Conservation (phyloP, 345 rosid species). For the Garcia nutans region DNA sequence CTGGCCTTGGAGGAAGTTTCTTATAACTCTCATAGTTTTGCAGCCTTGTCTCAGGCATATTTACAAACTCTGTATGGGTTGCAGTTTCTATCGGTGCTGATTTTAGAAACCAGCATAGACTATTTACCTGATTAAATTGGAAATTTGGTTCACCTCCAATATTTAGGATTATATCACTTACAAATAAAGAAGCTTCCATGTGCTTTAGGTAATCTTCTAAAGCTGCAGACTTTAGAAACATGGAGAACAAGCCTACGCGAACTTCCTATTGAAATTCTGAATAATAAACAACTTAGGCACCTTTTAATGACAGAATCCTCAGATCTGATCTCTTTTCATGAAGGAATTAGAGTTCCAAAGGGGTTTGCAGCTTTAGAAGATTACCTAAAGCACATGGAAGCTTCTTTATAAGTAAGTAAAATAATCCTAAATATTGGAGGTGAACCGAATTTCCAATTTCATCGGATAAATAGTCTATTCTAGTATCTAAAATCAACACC, state of each 20-base stretch:
- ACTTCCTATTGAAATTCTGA: neutral
- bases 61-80: neutral
- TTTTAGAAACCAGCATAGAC: neutral
- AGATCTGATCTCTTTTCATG: rapidly evolving
- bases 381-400: conserved; percentile 7
- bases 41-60: neutral
- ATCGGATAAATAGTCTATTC: neutral
- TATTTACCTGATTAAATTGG: conserved; percentile 13
- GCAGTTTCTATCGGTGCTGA: conserved; percentile 9
- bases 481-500: conserved; percentile 1
- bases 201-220: conserved; percentile 4
- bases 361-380: neutral
- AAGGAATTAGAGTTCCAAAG: conserved; percentile 6
- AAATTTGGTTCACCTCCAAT: conserved; percentile 16
- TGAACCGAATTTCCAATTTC: conserved; percentile 19
- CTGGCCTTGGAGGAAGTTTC: too few relatives aligned
- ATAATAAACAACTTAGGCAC: conserved; percentile 10
- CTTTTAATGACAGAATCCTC: neutral
- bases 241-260: neutral
- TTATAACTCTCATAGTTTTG: too few relatives aligned
- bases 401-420: neutral
- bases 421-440: conserved; percentile 7
- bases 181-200: neutral
- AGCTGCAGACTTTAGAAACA: neutral
- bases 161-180: neutral